Evolutionary conservation across 495 filamentous ascomycete species (phyloP), one percentile per base, ranked within the genome.

Genomic region (Daldinia loculata): DNA sequence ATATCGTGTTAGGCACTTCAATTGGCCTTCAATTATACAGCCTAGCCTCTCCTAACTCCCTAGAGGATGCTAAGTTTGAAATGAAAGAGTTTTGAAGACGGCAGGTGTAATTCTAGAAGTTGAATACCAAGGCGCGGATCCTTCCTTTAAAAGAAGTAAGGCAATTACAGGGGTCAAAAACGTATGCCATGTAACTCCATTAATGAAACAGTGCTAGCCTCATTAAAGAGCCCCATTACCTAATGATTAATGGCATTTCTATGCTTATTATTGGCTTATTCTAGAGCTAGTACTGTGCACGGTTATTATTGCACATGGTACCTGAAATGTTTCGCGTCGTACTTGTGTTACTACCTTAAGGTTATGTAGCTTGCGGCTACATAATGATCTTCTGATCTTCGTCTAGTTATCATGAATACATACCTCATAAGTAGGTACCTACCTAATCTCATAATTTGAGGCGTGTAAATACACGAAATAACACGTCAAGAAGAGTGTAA

Each of bases 311-410:
- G n/a, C 15, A 27, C 41, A 61, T 26, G 41, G 59, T 51, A 27
- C 30, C 41, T 27, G 30, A 56, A 32, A 56, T 32, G 26, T n/a
- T 26, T 30, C 45, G 9, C 9, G 6, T 29, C 8, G n/a, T 32
- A n/a, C 14, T 39, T 30, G 15, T 55, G 52, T 22, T 63, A 51
- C 41, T 38, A 32, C 2, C 0, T 32, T n/a, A n/a, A n/a, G n/a
- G n/a, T n/a, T n/a, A n/a, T n/a, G n/a, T n/a, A n/a, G 19, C 9
- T 70, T 61, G 1, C 61, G 24, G 38, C 60, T 48, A 6, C 4
- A 27, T n/a, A 27, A 27, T 55, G 64, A 71, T 71, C 69, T 66
- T 29, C 63, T 45, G 63, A 71, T 71, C 58, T 71, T 45, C 57
- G 51, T 3, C 32, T 34, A n/a, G n/a, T n/a, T n/a, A 34, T 34